Base-by-base conservation (phyloP, 1,284 basidiomycete species). In the Sphaerobolus stellatus region DNA sequence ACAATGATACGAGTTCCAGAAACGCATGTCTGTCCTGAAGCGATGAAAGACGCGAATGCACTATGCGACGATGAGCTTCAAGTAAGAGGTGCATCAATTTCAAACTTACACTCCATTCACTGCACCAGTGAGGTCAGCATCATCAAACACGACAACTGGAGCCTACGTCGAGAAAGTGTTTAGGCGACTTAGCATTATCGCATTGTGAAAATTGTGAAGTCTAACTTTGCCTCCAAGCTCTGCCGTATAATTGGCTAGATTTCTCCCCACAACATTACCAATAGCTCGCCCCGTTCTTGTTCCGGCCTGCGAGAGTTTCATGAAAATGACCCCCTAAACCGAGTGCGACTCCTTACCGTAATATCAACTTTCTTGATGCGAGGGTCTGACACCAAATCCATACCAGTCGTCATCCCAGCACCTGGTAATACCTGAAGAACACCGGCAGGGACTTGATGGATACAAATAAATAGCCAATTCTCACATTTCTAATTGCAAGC, bases 11-110 rank as follows among this genome's bases (percentile, higher is more conserved):
- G 79, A 16, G 89, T 83, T 22, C 88, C 89, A 4, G 89, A 90
- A 20, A 92, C 86, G 58, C 89, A 92, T 14, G 90, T 92, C 71
- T 93, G 90, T 2, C 91, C 90, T 30, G 90, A 90, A 1, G 90
- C 90, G 34, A 92, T 74, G 62, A 92, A 93, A 1, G 85, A 81
- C n/a, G 90, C 85, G 65, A 92, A 92, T 2, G 88, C 85, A 2
- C 52, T 54, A 24, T 1, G 25, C 29, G 20, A 43, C 30, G 20
- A 4, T 24, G 14, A 31, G 25, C 3, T 5, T 48, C 13, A 27
- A 27, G 2, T 29, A 16, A 31, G 6, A 9, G 29, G 34, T 47
- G 25, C 18, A 28, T 14, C 16, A n/a, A 40, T 8, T 30, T n/a
- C 11, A 5, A 20, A 50, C 52, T 14, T 41, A 54, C 52, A 80